Evolutionary conservation across 495 filamentous ascomycete species (phyloP).

Genomic region (Hamigera avellanea): DNA sequence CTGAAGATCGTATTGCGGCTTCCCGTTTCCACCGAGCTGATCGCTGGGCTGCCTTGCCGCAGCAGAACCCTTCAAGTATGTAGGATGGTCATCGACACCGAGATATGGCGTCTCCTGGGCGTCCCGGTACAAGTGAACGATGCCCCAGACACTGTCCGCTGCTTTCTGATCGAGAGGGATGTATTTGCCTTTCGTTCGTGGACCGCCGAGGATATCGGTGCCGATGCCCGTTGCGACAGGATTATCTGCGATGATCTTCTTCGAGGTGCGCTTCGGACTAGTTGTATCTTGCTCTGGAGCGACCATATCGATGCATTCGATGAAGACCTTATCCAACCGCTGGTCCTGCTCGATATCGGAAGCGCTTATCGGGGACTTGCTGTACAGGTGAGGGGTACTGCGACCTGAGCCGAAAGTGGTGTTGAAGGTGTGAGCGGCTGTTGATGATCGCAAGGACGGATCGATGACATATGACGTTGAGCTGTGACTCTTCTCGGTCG

Average conservation of each 20-base stretch:
- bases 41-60: constrained; percentile 22
- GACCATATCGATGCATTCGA: constrained; percentile 61
- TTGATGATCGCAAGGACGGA: not conserved
- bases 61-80: constrained; percentile 31
- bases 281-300: constrained; percentile 12
- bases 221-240: constrained; percentile 37
- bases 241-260: constrained; percentile 12
- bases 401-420: no score
- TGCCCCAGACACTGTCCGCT: constrained; percentile 79
- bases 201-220: constrained; percentile 39
- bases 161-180: constrained; percentile 62
- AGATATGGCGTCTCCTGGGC: constrained; percentile 54
- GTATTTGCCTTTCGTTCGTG: constrained; percentile 67
- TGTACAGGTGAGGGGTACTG: no score
- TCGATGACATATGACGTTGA: not conserved
- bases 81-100: constrained; percentile 26
- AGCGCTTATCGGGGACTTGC: constrained; percentile 8
- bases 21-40: constrained; percentile 13
- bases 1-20: not conserved
- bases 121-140: constrained; percentile 91
- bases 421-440: not conserved
- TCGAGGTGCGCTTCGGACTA: not conserved
- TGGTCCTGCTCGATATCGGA: constrained; percentile 37
- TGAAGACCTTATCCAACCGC: constrained; percentile 49
- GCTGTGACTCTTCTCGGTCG: not conserved